phyloP scores from a whole-genome alignment of 2,329 filamentous ascomycete genomes.

The Verticillium albo-atrum region DNA sequence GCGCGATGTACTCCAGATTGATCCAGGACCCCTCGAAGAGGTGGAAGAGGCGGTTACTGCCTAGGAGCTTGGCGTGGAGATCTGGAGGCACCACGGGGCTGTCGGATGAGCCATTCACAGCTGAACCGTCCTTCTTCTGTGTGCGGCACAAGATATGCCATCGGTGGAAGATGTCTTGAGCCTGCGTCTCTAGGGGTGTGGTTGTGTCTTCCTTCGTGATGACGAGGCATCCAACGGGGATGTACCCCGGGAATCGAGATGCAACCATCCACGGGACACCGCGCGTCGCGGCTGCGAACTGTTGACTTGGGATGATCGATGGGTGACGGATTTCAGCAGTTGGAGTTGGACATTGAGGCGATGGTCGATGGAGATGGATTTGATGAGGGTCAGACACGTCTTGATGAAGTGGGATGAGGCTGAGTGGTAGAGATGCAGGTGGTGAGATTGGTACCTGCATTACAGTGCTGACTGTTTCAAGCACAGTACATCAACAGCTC shows the following conservation, averaged over 20 bases:
- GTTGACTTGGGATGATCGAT: background rate
- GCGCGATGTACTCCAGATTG: slow-evolving; percentile 31
- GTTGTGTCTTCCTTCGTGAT: slow-evolving; percentile 18
- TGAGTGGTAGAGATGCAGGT: background rate
- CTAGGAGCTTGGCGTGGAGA: background rate
- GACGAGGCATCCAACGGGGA: slow-evolving; percentile 35
- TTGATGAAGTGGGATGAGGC: background rate
- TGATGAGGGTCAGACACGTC: background rate
- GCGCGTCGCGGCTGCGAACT: background rate
- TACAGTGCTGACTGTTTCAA: background rate
- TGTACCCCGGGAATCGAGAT: slow-evolving; percentile 19
- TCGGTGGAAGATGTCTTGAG: slow-evolving; percentile 1
- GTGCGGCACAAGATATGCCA: background rate
- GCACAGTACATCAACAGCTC: background rate
- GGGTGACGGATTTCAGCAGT: background rate
- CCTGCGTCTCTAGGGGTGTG: slow-evolving; percentile 11
- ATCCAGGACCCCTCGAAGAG: slow-evolving; percentile 33
- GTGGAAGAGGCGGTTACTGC: slow-evolving; percentile 22
- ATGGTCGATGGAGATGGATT: background rate
- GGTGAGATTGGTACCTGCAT: background rate
- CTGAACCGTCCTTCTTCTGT: background rate
- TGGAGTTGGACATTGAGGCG: no score
- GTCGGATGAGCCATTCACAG: background rate
- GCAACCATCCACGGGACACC: background rate
- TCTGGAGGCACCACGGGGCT: background rate